Evolutionary conservation across 306 rosid species (phyloP).

Genomic region (Bauhinia variegata): DNA sequence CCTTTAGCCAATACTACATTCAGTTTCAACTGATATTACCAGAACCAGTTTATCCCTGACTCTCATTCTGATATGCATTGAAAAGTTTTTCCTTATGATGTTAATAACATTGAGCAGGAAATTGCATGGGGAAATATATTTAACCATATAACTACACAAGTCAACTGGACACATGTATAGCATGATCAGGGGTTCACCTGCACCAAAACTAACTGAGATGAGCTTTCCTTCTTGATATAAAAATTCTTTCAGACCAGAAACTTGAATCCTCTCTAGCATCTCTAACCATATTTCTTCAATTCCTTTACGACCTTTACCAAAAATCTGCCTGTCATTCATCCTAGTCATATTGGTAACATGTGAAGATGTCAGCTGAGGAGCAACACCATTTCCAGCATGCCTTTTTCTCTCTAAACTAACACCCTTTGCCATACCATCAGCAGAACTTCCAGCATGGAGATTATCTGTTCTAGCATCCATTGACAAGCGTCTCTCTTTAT

Average conservation of each 20-base stretch:
- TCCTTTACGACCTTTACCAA: constrained; percentile 51
- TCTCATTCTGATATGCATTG: neutral
- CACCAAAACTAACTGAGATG: constrained; percentile 79
- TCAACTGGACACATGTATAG: neutral
- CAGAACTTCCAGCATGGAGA: constrained; percentile 57
- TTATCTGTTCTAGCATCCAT: constrained; percentile 52
- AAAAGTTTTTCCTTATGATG: neutral
- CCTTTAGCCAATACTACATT: no score
- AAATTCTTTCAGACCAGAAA: constrained; percentile 71
- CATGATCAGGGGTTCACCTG: constrained; percentile 56
- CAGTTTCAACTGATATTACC: no score
- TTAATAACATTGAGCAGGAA: neutral
- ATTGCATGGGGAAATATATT: neutral
- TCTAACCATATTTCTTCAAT: constrained; percentile 90
- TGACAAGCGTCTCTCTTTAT: constrained; percentile 55
- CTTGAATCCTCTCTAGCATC: constrained; percentile 77
- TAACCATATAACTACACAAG: neutral
- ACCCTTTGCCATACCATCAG: constrained; percentile 52
- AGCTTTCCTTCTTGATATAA: constrained; percentile 84
- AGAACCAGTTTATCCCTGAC: neutral
- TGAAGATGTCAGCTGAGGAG: constrained; percentile 54
- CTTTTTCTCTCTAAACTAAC: constrained; percentile 58
- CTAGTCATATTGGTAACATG: constrained; percentile 43
- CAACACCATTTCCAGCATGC: constrained; percentile 46
- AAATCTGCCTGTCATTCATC: constrained; percentile 51